Base-by-base conservation (phyloP, 805 yeast species). In the Yarrowia sp. region DNA sequence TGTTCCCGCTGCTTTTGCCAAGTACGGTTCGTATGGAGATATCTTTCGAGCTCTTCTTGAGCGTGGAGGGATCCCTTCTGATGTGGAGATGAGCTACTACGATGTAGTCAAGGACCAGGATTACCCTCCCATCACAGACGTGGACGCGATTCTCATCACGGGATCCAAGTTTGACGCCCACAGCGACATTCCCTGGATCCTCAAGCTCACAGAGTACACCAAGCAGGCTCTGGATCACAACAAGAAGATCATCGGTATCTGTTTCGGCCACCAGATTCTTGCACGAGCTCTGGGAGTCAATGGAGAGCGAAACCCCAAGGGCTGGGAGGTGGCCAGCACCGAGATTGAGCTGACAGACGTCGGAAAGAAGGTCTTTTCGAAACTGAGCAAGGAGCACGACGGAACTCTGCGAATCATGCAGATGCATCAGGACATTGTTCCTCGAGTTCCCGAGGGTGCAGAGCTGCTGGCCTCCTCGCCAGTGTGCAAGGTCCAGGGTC, bases 231-330 rank as follows among this genome's bases (percentile, higher is more conserved):
- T 77, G 7, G 74, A 61, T 11, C 64, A 53, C 15, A 53, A 69
- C 9, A 67, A 71, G 41, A 70, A 71, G 52, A 65, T 78, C 10
- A 69, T 79, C 8, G 77, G 97, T 3, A 80, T 92, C 50, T 92
- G 97, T 77, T 92, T 91, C 76, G 97, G 97, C 7, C 97, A 92
- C 77, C 97, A 92, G 76, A 82, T 91, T 32, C 77, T 92, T 15
- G 88, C 87, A 0, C 83, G 89, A 67, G 86, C 89, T 8, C 76
- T 90, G 55, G 94, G 91, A 2, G 84, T 85, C 32, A 78, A 77
- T 56, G 89, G 89, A 3, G 84, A 79, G 11, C 79, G 86, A 69
- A 89, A 86, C 75, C 82, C 82, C 0, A 72, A 77, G 55, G 95
- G 95, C 1, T 87, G 92, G 89, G 97, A 92, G 77, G 79, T 84